These are phyloP conservation scores for Kuraishia borneana DNA, from an alignment of 805 yeast genomes.

Conservation along the genomic window DNA sequence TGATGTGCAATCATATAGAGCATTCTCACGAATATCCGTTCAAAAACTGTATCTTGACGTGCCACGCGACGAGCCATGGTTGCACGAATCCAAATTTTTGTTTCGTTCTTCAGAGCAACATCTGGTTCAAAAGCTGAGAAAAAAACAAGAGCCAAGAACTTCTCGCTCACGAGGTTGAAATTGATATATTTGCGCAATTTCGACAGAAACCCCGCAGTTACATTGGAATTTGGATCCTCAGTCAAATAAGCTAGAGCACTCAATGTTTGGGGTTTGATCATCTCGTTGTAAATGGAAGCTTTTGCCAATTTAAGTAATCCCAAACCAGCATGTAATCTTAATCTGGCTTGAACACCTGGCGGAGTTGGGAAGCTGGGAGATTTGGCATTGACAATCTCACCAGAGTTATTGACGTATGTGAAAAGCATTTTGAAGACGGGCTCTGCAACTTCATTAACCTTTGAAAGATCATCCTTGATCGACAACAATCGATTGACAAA, in stretches of 20 bases:
- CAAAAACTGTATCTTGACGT: conserved; percentile 40
- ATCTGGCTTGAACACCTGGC: conserved; percentile 39
- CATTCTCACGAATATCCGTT: conserved; percentile 54
- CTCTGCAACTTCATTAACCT: conserved; percentile 33
- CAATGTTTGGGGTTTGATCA: conserved; percentile 42
- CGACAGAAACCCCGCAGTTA: conserved; percentile 40
- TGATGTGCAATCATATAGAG: conserved; percentile 69
- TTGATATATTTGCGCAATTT: conserved; percentile 41
- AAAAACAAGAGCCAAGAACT: conserved; percentile 56
- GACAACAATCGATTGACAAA: conserved; percentile 49
- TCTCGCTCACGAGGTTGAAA: conserved; percentile 43
- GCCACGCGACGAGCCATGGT: conserved; percentile 26
- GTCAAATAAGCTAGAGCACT: conserved; percentile 44
- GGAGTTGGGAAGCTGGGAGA: conserved; percentile 51
- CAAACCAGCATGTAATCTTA: conserved; percentile 61
- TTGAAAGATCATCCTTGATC: conserved; percentile 21
- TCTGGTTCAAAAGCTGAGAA: conserved; percentile 74
- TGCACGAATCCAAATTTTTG: conserved; percentile 64
- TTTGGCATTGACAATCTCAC: conserved; percentile 51
- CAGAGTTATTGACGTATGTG: conserved; percentile 62
- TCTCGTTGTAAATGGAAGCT: conserved; percentile 33
- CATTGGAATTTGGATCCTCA: conserved; percentile 54
- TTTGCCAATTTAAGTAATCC: conserved; percentile 55
- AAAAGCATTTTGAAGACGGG: conserved; percentile 60
- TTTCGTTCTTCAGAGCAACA: conserved; percentile 30